Conservation (phyloP, 805 yeast species). For the Ogataea siamensis region DNA sequence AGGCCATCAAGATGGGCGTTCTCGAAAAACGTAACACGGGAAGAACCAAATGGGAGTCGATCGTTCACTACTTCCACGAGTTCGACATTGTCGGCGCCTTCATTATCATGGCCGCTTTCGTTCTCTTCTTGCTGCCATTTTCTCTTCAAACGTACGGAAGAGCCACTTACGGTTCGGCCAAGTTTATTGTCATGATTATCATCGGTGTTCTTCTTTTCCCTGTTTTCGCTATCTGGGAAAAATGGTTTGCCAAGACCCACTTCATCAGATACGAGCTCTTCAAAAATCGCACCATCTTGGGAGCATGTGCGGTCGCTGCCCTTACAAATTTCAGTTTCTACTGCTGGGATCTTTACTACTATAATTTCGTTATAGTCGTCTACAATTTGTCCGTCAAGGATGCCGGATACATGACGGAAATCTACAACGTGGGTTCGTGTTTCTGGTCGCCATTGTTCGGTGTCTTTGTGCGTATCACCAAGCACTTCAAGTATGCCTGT, state of each 20-base stretch:
- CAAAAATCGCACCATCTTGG: conserved; percentile 27
- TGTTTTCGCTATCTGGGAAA: conserved; percentile 37
- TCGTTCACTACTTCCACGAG: conserved; percentile 30
- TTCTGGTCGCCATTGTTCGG: conserved; percentile 26
- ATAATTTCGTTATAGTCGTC: conserved; percentile 23
- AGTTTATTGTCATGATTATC: conserved; percentile 43
- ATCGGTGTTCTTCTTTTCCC: conserved; percentile 39
- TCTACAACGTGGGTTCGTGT: conserved; percentile 27
- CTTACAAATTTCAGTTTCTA: conserved; percentile 22
- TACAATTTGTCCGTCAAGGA: conserved; percentile 20
- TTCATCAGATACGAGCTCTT: conserved; percentile 30
- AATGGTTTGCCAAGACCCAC: conserved; percentile 27
- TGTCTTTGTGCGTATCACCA: conserved; percentile 20
- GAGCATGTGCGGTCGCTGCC: conserved; percentile 25
- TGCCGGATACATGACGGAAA: conserved; percentile 29
- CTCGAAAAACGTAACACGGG: conserved; percentile 14
- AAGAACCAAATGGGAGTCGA: conserved; percentile 20
- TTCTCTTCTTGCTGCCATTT: conserved; percentile 38
- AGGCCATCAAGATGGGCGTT: conserved; percentile 31
- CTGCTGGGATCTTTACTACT: conserved; percentile 27
- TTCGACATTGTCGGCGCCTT: conserved; percentile 38
- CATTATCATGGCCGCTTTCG: conserved; percentile 35
- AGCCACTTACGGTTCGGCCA: conserved; percentile 37
- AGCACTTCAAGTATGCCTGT: conserved; percentile 24
- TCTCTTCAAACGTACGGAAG: conserved; percentile 32